phyloP scores from a whole-genome alignment of 228 moss, liverwort and hornwort genomes.

The Sphagnum fallax region DNA sequence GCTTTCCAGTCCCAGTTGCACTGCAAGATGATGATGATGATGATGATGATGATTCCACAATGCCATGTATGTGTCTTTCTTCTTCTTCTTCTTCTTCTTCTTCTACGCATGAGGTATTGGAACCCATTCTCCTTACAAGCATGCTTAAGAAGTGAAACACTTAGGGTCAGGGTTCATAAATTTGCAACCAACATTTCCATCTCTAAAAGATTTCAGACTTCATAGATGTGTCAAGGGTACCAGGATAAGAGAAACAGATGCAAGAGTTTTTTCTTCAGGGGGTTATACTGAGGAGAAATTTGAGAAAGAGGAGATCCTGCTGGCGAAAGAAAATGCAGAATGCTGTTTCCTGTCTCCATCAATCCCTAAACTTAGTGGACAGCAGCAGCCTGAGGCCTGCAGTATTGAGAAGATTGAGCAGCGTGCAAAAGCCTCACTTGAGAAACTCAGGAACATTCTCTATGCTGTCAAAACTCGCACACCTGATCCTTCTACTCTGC shows the following conservation, averaged over 20 bases:
- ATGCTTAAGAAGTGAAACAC: too few species aligned
- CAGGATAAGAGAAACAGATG: too few species aligned
- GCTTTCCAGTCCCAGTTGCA: not conserved
- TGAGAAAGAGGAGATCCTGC: not conserved
- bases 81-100: not conserved
- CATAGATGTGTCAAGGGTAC: too few species aligned
- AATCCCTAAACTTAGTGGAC: not conserved
- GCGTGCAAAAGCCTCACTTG: constrained; percentile 53
- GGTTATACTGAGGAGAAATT: not conserved
- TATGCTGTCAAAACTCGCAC: constrained; percentile 39
- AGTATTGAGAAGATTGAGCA: constrained; percentile 45
- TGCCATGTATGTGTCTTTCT: not conserved
- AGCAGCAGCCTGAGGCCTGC: constrained; percentile 7
- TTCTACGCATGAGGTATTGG: not conserved
- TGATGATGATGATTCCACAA: not conserved
- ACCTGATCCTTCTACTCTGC: constrained; percentile 7
- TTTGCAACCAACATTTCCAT: too few species aligned
- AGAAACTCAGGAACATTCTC: constrained; percentile 58
- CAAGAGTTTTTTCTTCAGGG: not conserved
- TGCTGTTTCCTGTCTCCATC: not conserved
- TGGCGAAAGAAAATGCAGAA: not conserved
- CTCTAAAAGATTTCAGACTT: too few species aligned
- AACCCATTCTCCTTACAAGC: too few species aligned
- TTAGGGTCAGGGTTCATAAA: too few species aligned
- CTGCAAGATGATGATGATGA: not conserved